Evolutionary conservation across 2,329 filamentous ascomycete species (phyloP), one percentile per base, ranked within the genome.

Genomic region (Talaromyces sp.): DNA sequence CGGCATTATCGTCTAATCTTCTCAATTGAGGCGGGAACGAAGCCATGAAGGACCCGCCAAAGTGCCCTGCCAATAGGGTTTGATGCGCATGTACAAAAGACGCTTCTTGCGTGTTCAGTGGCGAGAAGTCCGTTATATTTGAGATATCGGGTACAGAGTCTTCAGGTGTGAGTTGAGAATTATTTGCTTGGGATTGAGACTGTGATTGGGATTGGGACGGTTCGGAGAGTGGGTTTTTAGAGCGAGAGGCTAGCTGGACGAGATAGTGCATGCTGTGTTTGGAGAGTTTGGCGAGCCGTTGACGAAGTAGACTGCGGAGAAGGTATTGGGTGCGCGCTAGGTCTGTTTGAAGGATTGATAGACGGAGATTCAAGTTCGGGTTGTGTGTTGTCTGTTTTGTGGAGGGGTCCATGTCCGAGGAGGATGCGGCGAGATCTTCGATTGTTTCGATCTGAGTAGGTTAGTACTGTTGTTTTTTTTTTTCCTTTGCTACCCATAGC

Each of bases 281-380:
- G 27, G 75, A 74, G 52, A 78, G 66, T 82, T 99, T 97, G 49
- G 89, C 85, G 52, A 97, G 86, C n/a, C 94, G 82, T 9, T 89
- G 86, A 48, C 95, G 83, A 51, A 99, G 75, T 60, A 93, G 88
- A 60, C 89, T 88, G 55, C 94, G 83, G 16, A 97, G 83, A 19
- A 99, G 81, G 68, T 91, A 99, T 76, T 96, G 96, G 75, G 90
- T 95, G 41, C 94, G 82, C 71, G 97, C 92, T 49, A 99, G 83
- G 76, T 99, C 94, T 6, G 95, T 97, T 78, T 99, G 94, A 49
- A 97, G 86, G 57, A 99, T 88, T 44, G 97, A 96, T 67, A 97
- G 86, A 56, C 86, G 86, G 71, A 99, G 96, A 71, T 96, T 97
- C 59, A 90, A 87, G 72, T 89, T 91, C 42, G 92, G 89, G 66